Conservation (phyloP, 352 stramenopile genomes). For the Phytophthora sojae region DNA sequence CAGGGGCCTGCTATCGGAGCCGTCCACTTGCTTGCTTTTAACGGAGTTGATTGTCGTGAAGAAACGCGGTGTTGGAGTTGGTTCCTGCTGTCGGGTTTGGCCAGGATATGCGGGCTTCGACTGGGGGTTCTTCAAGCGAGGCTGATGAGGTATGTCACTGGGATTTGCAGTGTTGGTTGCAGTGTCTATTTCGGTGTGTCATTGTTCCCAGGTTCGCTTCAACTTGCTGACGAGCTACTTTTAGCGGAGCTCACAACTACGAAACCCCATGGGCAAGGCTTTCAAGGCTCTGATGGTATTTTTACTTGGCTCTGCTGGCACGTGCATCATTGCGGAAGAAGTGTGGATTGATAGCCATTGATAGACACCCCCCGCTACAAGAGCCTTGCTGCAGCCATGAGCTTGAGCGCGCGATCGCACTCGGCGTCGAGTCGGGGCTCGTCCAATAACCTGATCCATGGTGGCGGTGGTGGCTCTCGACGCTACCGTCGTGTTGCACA, state of each 20-base stretch:
- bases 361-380: neutral
- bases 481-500: constrained; percentile 73
- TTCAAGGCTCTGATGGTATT: constrained; percentile 3
- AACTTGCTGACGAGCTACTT: constrained; percentile 15
- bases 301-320: constrained; percentile 16
- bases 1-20: neutral
- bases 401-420: constrained; percentile 37
- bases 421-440: constrained; percentile 42
- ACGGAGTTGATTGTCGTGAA: constrained; percentile 30
- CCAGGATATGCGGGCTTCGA: neutral
- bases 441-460: constrained; percentile 27
- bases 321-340: constrained; percentile 1
- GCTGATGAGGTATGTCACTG: neutral
- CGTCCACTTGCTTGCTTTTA: constrained; percentile 8
- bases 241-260: constrained; percentile 9
- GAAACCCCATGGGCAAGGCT: neutral
- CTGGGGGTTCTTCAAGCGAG: neutral
- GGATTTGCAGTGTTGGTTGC: neutral
- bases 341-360: constrained; percentile 10
- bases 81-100: neutral
- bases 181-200: constrained; percentile 25
- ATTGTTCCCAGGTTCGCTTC: constrained; percentile 2
- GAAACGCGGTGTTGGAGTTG: constrained; percentile 10
- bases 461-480: constrained; percentile 31
- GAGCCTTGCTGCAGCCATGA: constrained; percentile 12